phyloP scores from a whole-genome alignment of 805 yeast genomes.

The Starmerella bombi region DNA sequence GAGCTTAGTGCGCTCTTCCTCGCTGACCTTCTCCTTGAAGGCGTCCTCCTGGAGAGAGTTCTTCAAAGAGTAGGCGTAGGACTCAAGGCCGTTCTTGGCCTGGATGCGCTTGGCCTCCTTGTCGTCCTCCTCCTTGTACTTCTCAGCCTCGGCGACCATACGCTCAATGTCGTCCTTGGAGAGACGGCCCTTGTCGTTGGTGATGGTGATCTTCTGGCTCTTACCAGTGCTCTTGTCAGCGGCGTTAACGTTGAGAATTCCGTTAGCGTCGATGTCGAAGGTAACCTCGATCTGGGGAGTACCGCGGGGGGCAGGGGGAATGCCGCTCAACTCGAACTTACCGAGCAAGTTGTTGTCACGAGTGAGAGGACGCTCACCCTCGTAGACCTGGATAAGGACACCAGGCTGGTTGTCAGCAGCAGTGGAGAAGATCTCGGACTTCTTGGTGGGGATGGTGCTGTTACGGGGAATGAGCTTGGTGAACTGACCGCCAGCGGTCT shows the following conservation, averaged over 20 bases:
- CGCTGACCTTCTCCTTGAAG: conserved; percentile 53
- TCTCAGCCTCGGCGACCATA: conserved; percentile 96
- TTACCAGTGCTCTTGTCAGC: conserved; percentile 98
- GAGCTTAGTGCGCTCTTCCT: conserved; percentile 23
- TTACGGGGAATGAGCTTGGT: conserved; percentile 96
- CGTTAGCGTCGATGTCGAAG: conserved; percentile 93
- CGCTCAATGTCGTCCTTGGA: conserved; percentile 95
- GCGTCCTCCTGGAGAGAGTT: conserved; percentile 60
- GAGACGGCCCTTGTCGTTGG: conserved; percentile 97
- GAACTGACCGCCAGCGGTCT: conserved; percentile 99
- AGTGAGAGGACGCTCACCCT: conserved; percentile 96
- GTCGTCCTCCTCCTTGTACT: conserved; percentile 93
- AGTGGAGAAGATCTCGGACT: conserved; percentile 92
- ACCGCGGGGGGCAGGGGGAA: conserved; percentile 98
- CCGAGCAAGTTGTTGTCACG: conserved; percentile 93
- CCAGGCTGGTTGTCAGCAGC: conserved; percentile 98
- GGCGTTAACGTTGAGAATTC: conserved; percentile 92
- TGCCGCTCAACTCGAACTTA: conserved; percentile 91
- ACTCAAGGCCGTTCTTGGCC: conserved; percentile 91
- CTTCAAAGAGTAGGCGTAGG: conserved; percentile 88
- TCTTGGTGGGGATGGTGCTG: conserved; percentile 95
- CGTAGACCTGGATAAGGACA: conserved; percentile 91
- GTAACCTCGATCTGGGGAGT: conserved; percentile 97
- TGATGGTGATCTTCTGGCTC: conserved; percentile 90
- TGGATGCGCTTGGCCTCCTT: conserved; percentile 83